Evolutionary conservation across 2,329 filamentous ascomycete species (phyloP).

Genomic region (Huntiella moniliformis): DNA sequence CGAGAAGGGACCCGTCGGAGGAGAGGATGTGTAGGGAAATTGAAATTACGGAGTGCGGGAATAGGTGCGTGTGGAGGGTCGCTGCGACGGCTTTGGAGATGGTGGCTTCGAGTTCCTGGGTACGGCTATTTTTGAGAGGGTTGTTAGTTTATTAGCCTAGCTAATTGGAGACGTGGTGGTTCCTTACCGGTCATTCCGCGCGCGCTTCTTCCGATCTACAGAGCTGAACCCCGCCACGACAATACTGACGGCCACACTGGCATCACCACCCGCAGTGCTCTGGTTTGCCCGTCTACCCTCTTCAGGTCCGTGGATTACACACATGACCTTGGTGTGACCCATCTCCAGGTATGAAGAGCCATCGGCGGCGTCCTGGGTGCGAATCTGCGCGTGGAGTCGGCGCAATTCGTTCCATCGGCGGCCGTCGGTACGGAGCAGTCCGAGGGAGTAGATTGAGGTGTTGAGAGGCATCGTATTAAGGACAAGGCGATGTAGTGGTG

Average conservation of each 20-base stretch:
- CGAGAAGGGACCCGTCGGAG: constrained; percentile 77
- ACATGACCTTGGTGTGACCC: constrained; percentile 95
- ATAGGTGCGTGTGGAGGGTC: constrained; percentile 69
- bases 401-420: constrained; percentile 95
- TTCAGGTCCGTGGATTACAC: constrained; percentile 69
- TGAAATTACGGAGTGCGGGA: constrained; percentile 69
- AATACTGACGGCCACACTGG: constrained; percentile 62
- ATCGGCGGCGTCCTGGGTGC: constrained; percentile 79
- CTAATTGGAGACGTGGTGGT: not conserved
- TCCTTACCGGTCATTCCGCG: constrained; percentile 57
- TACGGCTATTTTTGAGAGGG: constrained; percentile 36
- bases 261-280: constrained; percentile 17
- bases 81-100: constrained; percentile 59
- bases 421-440: constrained; percentile 63
- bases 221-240: constrained; percentile 75
- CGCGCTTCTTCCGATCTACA: constrained; percentile 63
- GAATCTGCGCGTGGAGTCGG: constrained; percentile 71
- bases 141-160: not conserved
- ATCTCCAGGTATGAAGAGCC: constrained; percentile 89
- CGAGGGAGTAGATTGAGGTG: constrained; percentile 77
- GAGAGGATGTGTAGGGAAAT: constrained; percentile 74
- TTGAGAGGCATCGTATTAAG: constrained; percentile 61
- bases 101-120: constrained; percentile 61
- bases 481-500: too few relatives aligned
- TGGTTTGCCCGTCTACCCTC: constrained; percentile 27